Evolutionary conservation across 306 rosid species (phyloP).

Genomic region (Rosa persica): DNA sequence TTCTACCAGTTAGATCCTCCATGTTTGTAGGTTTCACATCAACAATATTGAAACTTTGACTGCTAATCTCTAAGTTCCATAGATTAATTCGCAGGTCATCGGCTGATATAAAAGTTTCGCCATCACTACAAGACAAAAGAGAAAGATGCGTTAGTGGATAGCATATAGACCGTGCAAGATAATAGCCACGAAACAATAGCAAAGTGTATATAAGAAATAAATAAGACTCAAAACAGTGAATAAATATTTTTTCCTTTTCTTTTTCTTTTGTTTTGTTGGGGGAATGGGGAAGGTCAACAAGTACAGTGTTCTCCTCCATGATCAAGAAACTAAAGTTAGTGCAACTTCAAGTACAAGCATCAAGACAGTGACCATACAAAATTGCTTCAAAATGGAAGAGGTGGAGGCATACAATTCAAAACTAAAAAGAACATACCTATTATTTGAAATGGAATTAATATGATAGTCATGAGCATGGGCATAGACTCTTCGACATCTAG

Average conservation of each 20-base stretch:
- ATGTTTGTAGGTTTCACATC: slow-evolving; percentile 98
- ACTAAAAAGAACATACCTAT: slow-evolving; percentile 53
- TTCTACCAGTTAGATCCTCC: slow-evolving; percentile 97
- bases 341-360: slow-evolving; percentile 13
- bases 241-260: not conserved
- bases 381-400: not conserved
- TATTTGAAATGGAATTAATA: slow-evolving; percentile 95
- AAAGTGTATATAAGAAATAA: not conserved
- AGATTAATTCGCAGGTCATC: slow-evolving; percentile 98
- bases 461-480: slow-evolving; percentile 99
- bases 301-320: not conserved
- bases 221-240: not conserved
- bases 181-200: slow-evolving; percentile 2
- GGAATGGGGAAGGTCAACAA: not conserved
- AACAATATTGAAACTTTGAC: slow-evolving; percentile 95
- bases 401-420: not conserved
- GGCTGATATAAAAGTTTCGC: slow-evolving; percentile 99
- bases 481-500: slow-evolving; percentile 96
- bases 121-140: slow-evolving; percentile 65
- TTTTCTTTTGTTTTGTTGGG: not conserved
- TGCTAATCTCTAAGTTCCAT: slow-evolving; percentile 99
- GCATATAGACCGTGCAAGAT: not conserved
- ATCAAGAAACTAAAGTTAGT: not conserved
- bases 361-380: not conserved
- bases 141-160: not conserved